phyloP scores from a whole-genome alignment of 108 stramenopile genomes.

The Fragilaria radians region DNA sequence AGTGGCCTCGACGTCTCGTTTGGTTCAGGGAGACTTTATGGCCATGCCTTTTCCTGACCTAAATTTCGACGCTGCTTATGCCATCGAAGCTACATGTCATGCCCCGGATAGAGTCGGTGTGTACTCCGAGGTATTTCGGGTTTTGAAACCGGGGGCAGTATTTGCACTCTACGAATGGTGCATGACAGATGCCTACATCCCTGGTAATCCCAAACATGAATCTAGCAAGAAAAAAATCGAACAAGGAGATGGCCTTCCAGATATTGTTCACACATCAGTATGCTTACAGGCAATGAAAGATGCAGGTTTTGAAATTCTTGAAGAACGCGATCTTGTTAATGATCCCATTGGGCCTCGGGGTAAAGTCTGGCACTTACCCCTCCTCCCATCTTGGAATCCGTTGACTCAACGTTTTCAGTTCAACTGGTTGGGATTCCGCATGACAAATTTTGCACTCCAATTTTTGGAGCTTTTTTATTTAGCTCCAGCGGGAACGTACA shows the following conservation, averaged over 20 bases:
- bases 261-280: slow-evolving; percentile 52
- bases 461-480: slow-evolving; percentile 43
- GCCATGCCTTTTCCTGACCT: slow-evolving; percentile 69
- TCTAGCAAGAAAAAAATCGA: slow-evolving; percentile 83
- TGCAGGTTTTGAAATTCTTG: slow-evolving; percentile 74
- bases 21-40: slow-evolving; percentile 88
- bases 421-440: slow-evolving; percentile 63
- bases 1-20: slow-evolving; percentile 32
- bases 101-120: slow-evolving; percentile 74
- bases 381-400: slow-evolving; percentile 82
- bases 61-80: slow-evolving; percentile 83
- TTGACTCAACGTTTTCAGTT: slow-evolving; percentile 88
- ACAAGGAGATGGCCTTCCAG: slow-evolving; percentile 86
- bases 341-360: slow-evolving; percentile 37
- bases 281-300: slow-evolving; percentile 59
- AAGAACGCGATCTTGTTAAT: slow-evolving; percentile 61
- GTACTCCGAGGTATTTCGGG: slow-evolving; percentile 73
- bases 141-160: slow-evolving; percentile 73
- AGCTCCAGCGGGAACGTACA: slow-evolving; percentile 79
- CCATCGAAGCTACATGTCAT: slow-evolving; percentile 93
- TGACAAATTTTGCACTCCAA: slow-evolving; percentile 41
- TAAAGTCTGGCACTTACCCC: slow-evolving; percentile 64
- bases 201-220: slow-evolving; percentile 54
- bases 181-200: slow-evolving; percentile 81
- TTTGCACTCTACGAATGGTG: slow-evolving; percentile 92